Evolutionary conservation across 352 stramenopile species (phyloP).

Genomic region (Halophytophthora polymorphica): DNA sequence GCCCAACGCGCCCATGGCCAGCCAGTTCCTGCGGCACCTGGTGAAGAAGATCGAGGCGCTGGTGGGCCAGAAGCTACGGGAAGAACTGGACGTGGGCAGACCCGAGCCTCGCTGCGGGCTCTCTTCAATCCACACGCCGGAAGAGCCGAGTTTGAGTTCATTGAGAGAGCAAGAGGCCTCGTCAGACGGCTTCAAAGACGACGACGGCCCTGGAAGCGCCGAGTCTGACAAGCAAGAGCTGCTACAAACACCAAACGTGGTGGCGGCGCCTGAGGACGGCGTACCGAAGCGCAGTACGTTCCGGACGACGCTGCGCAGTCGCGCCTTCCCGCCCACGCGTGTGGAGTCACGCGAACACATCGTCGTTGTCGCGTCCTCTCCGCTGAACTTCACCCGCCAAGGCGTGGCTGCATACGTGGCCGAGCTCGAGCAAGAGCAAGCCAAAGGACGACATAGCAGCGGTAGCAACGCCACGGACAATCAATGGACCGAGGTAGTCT

Average conservation of each 20-base stretch:
- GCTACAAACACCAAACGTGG: too few species aligned
- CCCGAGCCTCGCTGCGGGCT: background rate
- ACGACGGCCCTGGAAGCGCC: background rate
- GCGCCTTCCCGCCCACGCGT: constrained; percentile 37
- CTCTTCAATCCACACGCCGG: too few species aligned
- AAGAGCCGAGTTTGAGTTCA: background rate
- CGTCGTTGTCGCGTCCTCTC: constrained; percentile 28
- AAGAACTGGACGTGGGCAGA: constrained; percentile 4
- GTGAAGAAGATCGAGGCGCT: constrained; percentile 7
- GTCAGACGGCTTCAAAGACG: too few species aligned
- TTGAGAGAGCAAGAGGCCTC: background rate
- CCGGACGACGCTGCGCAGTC: constrained; percentile 32
- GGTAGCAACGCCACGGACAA: constrained; percentile 9
- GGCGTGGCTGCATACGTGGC: constrained; percentile 1
- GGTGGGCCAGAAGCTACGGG: constrained; percentile 17
- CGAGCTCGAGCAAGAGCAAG: constrained; percentile 12
- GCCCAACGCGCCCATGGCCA: constrained; percentile 8
- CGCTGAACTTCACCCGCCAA: constrained; percentile 21
- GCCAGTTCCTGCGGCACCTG: constrained; percentile 20
- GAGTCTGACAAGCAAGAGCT: background rate
- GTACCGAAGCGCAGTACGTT: constrained; percentile 17
- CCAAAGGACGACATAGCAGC: constrained; percentile 3
- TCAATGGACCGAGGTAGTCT: constrained; percentile 39
- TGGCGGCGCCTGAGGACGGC: background rate
- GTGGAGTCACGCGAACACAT: constrained; percentile 31